These are phyloP conservation scores for Bruguiera sexangula DNA, from an alignment of 345 rosid genomes.

Conservation along the genomic window DNA sequence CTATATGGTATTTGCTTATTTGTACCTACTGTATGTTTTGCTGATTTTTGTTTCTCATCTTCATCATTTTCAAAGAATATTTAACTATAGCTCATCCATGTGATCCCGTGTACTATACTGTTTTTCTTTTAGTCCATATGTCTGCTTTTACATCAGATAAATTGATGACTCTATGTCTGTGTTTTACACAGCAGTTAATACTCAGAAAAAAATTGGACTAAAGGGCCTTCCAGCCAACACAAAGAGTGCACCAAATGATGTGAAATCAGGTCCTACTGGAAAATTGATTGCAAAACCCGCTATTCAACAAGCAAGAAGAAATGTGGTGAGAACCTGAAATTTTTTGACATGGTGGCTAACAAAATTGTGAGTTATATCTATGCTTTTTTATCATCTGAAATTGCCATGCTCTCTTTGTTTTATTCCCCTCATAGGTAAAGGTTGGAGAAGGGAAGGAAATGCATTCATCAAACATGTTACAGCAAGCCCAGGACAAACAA, in stretches of 20 bases:
- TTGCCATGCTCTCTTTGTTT: not conserved
- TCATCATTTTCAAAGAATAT: not conserved
- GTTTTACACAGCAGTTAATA: constrained; percentile 28
- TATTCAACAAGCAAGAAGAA: constrained; percentile 47
- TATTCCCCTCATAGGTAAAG: constrained; percentile 32
- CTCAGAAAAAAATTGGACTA: constrained; percentile 42
- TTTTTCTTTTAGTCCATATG: not conserved
- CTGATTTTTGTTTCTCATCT: constrained; percentile 1
- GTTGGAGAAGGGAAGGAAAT: constrained; percentile 29
- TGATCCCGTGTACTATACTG: not conserved
- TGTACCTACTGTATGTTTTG: not conserved
- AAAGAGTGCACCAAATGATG: constrained; percentile 30
- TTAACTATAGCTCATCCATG: constrained; percentile 4
- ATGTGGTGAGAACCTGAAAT: constrained; percentile 46
- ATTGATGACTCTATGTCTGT: constrained; percentile 6
- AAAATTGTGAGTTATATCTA: too few relatives aligned
- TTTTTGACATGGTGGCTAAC: constrained; percentile 12
- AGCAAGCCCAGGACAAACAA: constrained; percentile 25
- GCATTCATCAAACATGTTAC: constrained; percentile 36
- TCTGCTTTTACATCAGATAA: constrained; percentile 8
- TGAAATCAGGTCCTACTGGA: constrained; percentile 40
- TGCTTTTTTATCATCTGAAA: too few relatives aligned
- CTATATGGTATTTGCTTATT: not conserved
- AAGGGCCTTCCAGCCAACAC: constrained; percentile 31
- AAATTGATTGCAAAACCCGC: constrained; percentile 44